A percentile compares a stretch with the other conserved stretches of the same genome.
phyloP scores from a whole-genome alignment of 2,329 filamentous ascomycete genomes.

The Lasiodiplodia gonubiensis region DNA sequence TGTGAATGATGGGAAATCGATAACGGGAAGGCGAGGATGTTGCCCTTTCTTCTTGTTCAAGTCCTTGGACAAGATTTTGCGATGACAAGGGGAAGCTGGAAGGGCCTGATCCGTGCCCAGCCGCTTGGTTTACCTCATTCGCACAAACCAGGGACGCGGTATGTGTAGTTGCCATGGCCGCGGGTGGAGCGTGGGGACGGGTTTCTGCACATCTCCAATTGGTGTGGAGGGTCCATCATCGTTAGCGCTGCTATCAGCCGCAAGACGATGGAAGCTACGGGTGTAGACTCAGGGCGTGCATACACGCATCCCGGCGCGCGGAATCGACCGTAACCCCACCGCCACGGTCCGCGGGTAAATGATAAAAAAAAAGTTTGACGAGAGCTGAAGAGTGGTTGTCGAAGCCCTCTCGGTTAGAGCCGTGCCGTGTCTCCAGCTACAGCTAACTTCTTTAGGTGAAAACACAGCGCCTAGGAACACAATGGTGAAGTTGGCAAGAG shows the following conservation, averaged over 20 bases:
- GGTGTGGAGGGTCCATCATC: neutral
- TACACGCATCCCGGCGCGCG: too few species aligned
- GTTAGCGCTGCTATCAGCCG: neutral
- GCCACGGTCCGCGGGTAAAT: neutral
- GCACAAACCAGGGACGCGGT: neutral
- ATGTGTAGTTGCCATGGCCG: neutral
- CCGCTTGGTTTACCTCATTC: neutral
- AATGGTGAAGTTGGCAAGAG: neutral
- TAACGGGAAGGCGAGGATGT: too few species aligned
- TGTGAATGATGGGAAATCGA: neutral
- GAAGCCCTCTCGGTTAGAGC: neutral
- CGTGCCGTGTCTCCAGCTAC: neutral
- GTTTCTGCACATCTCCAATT: neutral
- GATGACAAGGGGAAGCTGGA: neutral
- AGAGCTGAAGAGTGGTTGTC: neutral
- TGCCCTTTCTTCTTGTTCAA: too few species aligned
- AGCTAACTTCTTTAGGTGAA: neutral
- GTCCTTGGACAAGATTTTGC: neutral
- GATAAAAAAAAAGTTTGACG: neutral
- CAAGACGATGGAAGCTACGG: neutral
- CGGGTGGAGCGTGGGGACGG: neutral
- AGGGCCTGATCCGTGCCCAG: neutral
- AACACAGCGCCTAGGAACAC: neutral
- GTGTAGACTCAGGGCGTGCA: too few species aligned
- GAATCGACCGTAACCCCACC: too few species aligned